Percentiles rank a stretch among this genome's conserved stretches.
Evolutionary conservation across 208 protist species (phyloP).

Genomic region (Leishmania lainsoni): DNA sequence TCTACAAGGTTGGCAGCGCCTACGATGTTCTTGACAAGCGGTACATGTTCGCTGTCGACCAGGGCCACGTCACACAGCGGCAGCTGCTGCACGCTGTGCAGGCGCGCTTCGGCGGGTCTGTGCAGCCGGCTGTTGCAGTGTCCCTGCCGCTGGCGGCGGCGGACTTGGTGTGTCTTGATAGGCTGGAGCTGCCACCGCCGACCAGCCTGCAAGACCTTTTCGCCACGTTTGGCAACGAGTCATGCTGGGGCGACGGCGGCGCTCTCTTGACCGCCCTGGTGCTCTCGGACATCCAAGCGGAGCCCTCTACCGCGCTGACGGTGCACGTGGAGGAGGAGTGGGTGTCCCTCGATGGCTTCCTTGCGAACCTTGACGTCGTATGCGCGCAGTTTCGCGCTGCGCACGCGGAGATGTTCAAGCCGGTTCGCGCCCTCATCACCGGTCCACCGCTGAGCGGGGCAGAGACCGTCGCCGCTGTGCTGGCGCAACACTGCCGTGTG

Average conservation of each 20-base stretch:
- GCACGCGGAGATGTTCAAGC: slow-evolving; percentile 40
- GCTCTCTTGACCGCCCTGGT: slow-evolving; percentile 27
- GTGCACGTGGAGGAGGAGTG: slow-evolving; percentile 79
- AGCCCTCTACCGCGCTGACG: slow-evolving; percentile 57
- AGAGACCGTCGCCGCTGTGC: slow-evolving; percentile 39
- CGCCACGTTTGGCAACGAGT: slow-evolving; percentile 21
- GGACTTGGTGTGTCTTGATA: slow-evolving; percentile 22
- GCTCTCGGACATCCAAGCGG: slow-evolving; percentile 75
- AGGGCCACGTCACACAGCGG: slow-evolving; percentile 75
- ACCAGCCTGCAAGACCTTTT: slow-evolving; percentile 12
- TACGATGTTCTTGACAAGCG: slow-evolving; percentile 83
- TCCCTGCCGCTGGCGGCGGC: not conserved
- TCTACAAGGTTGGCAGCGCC: slow-evolving; percentile 69
- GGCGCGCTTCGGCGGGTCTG: slow-evolving; percentile 56
- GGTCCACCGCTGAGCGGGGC: slow-evolving; percentile 87
- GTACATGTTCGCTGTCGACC: slow-evolving; percentile 93
- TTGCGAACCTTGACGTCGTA: slow-evolving; percentile 63
- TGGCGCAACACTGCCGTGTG: slow-evolving; percentile 68
- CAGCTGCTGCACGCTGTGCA: slow-evolving; percentile 75
- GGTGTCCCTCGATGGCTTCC: slow-evolving; percentile 79
- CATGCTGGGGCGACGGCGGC: slow-evolving; percentile 26
- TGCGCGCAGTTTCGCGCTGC: slow-evolving; percentile 73
- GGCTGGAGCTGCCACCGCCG: slow-evolving; percentile 22
- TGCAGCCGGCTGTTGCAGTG: slow-evolving; percentile 27
- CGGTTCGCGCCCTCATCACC: slow-evolving; percentile 72